Percentiles rank a stretch among this genome's conserved stretches.
These are phyloP conservation scores for Pseudozyma hubeiensis DNA, from an alignment of 1,284 basidiomycete genomes.

Conservation along the genomic window DNA sequence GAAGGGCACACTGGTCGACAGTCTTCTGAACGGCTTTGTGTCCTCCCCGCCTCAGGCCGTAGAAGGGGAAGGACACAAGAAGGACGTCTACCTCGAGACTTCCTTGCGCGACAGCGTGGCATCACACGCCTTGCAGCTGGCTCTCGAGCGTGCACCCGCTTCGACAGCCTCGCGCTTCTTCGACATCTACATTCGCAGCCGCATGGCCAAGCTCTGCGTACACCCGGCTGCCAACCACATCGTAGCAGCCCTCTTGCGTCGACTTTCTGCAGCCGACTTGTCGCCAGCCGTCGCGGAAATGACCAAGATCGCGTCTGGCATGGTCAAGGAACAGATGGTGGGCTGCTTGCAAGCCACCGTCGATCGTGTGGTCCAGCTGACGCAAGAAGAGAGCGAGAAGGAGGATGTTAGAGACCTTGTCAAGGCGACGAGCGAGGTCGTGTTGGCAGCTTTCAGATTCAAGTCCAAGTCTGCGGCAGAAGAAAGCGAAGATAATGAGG, in stretches of 20 bases:
- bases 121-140: conserved; percentile 59
- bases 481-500: conserved; percentile 10
- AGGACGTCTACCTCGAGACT: conserved; percentile 59
- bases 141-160: conserved; percentile 26
- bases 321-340: conserved; percentile 48
- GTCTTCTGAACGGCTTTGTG: conserved; percentile 51
- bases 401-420: conserved; percentile 21
- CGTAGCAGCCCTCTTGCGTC: conserved; percentile 41
- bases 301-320: conserved; percentile 24
- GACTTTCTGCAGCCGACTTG: conserved; percentile 22
- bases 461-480: neutral
- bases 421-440: conserved; percentile 21
- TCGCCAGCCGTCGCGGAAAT: conserved; percentile 14
- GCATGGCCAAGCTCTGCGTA: conserved; percentile 57
- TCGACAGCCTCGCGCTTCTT: conserved; percentile 48
- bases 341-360: conserved; percentile 34
- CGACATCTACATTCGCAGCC: conserved; percentile 50
- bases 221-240: conserved; percentile 67
- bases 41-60: conserved; percentile 1
- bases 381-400: neutral
- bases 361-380: conserved; percentile 20
- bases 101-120: conserved; percentile 63
- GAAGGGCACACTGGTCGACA: conserved; percentile 46
- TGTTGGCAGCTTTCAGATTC: conserved; percentile 29
- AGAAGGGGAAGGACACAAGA: conserved; percentile 15